Conservation (phyloP, 148 eudicot species). For the Cornus kousa region DNA sequence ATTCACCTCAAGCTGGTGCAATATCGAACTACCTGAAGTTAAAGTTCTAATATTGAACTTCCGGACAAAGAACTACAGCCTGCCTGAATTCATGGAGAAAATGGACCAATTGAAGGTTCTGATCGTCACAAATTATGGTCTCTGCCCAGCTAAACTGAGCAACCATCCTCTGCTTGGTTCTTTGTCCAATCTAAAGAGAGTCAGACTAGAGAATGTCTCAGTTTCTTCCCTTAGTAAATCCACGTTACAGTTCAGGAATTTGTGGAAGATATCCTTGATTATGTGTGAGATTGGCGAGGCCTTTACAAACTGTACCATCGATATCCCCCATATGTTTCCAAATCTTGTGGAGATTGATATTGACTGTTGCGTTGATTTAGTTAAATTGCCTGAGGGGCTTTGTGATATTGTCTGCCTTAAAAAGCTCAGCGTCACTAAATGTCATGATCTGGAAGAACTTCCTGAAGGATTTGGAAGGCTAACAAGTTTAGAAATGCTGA, state of each 20-base stretch:
- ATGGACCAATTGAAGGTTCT: slow-evolving; percentile 20
- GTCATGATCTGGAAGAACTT: slow-evolving; percentile 14
- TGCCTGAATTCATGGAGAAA: slow-evolving; percentile 22
- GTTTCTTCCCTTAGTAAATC: slow-evolving; percentile 7
- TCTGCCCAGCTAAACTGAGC: slow-evolving; percentile 8
- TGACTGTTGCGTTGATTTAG: slow-evolving; percentile 20
- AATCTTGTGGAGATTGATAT: slow-evolving; percentile 18
- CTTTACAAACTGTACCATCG: slow-evolving; percentile 6
- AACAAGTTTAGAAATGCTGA: slow-evolving; percentile 9
- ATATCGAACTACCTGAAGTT: slow-evolving; percentile 7
- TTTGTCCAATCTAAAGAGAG: slow-evolving; percentile 18
- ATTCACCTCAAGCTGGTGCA: slow-evolving; percentile 18
- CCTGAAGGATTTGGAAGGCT: slow-evolving; percentile 18
- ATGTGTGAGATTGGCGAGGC: slow-evolving; percentile 20
- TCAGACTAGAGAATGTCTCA: slow-evolving; percentile 19
- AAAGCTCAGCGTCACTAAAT: slow-evolving; percentile 22
- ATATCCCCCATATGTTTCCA: slow-evolving; percentile 5
- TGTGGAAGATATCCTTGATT: slow-evolving; percentile 22
- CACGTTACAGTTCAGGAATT: slow-evolving; percentile 2
- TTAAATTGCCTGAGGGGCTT: slow-evolving; percentile 13
- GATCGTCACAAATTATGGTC: slow-evolving; percentile 16
- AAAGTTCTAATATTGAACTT: slow-evolving; percentile 25
- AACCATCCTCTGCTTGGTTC: slow-evolving; percentile 1
- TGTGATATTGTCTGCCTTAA: slow-evolving; percentile 9
- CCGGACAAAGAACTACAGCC: neutral